These are phyloP conservation scores for Sclerotinia minor DNA, from an alignment of 2,329 filamentous ascomycete genomes.

Conservation along the genomic window DNA sequence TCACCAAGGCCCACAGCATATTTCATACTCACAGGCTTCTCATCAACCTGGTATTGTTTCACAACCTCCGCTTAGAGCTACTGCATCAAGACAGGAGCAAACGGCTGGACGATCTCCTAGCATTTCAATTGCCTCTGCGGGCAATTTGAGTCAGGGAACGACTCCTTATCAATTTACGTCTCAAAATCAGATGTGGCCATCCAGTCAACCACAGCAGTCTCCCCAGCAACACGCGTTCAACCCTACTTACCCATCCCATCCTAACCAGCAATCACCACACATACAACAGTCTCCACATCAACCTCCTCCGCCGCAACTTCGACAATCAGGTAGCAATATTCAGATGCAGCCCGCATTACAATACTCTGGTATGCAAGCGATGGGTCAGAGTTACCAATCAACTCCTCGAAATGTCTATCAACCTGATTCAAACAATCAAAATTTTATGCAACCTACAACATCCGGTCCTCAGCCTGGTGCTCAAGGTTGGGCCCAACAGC, in stretches of 20 bases:
- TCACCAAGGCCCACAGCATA: conserved; percentile 46
- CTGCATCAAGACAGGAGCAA: conserved; percentile 61
- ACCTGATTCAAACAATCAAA: conserved; percentile 62
- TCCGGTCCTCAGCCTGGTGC: conserved; percentile 38
- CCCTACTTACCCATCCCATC: conserved; percentile 20
- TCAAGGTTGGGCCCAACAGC: conserved; percentile 42
- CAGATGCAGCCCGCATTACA: conserved; percentile 61
- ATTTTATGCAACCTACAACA: conserved; percentile 66
- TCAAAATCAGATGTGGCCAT: conserved; percentile 63
- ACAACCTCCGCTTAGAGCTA: conserved; percentile 71
- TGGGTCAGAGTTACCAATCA: conserved; percentile 59
- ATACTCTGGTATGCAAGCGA: conserved; percentile 62
- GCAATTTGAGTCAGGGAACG: conserved; percentile 51
- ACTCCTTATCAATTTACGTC: conserved; percentile 61
- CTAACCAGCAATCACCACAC: conserved; percentile 46
- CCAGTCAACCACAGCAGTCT: conserved; percentile 62
- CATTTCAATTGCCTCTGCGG: conserved; percentile 55
- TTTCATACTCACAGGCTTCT: conserved; percentile 69
- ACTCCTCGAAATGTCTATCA: conserved; percentile 57
- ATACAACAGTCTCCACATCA: conserved; percentile 62
- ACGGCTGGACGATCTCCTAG: conserved; percentile 64
- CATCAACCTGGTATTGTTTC: conserved; percentile 71
- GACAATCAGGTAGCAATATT: conserved; percentile 54
- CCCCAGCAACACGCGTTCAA: conserved; percentile 50
- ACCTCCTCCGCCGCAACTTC: conserved; percentile 56